These are phyloP conservation scores for Postia placenta DNA, from an alignment of 768 basidiomycete genomes.

Conservation along the genomic window DNA sequence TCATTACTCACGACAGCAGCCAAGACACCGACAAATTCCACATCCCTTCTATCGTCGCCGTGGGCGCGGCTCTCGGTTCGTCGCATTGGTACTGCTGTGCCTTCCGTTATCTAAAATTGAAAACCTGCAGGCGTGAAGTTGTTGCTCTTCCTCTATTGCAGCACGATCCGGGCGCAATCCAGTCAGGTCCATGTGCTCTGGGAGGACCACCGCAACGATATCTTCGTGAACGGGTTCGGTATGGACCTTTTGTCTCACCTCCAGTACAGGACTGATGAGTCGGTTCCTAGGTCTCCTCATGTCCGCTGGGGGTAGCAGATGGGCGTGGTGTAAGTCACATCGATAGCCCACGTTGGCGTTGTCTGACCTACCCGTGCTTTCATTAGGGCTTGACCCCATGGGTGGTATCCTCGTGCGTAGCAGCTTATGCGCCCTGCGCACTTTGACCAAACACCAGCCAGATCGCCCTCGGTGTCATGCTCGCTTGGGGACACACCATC, in stretches of 20 bases:
- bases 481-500: slow-evolving; percentile 71
- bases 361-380: background rate
- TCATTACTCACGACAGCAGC: slow-evolving; percentile 50
- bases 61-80: slow-evolving; percentile 74
- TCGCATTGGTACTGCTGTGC: background rate
- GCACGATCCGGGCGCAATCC: slow-evolving; percentile 67
- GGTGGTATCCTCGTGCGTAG: slow-evolving; percentile 61
- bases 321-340: slow-evolving; percentile 67
- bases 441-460: slow-evolving; percentile 21
- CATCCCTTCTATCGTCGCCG: slow-evolving; percentile 77
- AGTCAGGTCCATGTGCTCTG: slow-evolving; percentile 94
- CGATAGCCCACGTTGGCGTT: background rate
- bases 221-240: slow-evolving; percentile 82
- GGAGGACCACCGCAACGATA: slow-evolving; percentile 94
- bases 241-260: slow-evolving; percentile 11
- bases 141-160: slow-evolving; percentile 82
- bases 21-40: slow-evolving; percentile 61
- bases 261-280: background rate
- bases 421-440: background rate
- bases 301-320: slow-evolving; percentile 76
- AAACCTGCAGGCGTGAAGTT: slow-evolving; percentile 76
- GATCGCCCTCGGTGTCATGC: slow-evolving; percentile 77
- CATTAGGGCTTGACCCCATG: slow-evolving; percentile 66
- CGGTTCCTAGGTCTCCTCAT: slow-evolving; percentile 59
- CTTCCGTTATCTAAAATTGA: slow-evolving; percentile 1